Base-by-base conservation (phyloP, 176 grass and related monocot genomes). In the Typha latifolia region DNA sequence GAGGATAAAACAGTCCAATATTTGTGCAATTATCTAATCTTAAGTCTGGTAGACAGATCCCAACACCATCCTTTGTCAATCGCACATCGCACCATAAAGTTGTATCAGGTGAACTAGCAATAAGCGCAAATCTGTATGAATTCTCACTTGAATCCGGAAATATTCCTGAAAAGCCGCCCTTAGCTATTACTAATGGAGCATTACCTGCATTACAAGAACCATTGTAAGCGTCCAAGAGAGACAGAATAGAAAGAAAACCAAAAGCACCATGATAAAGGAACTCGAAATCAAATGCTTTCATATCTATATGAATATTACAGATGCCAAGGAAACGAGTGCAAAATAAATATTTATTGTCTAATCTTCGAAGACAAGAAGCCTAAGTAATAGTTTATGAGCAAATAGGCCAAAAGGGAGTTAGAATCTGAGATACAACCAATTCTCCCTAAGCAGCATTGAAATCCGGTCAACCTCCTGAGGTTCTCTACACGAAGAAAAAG, bases 131-230 rank as follows among this genome's bases (percentile, higher is more conserved):
- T 12, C 12, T 12, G 18, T 87, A 95, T 2, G 86, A 78, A 5
- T n/a, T 21, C 64, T 71, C 51, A 18, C 91, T 90, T 4, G 91
- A 95, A 78, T 90, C 86, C 1, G 91, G 91, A 75, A 90, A 95
- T 29, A 95, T 20, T 24, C 91, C 91, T 15, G 91, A 95, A 64
- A 95, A 90, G 12, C 91, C 91, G 51, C 91, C 91, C 66, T 80
- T 90, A 55, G 91, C 86, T 66, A 95, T 70, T 53, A 95, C 47
- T 51, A 72, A 49, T 1, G 91, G 91, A 57, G 86, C 84, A 14
- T 84, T 63, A 57, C 91, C 91, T 95, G 81, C 64, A 82, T 34
- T 14, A 81, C 22, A 31, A 20, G 12, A 37, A 67, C 37, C 3
- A 12, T 15, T 51, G 62, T 70, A 69, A 80, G 69, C 29, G 61